These are phyloP conservation scores for Auricularia sp. DNA, from an alignment of 768 basidiomycete genomes.

Conservation along the genomic window DNA sequence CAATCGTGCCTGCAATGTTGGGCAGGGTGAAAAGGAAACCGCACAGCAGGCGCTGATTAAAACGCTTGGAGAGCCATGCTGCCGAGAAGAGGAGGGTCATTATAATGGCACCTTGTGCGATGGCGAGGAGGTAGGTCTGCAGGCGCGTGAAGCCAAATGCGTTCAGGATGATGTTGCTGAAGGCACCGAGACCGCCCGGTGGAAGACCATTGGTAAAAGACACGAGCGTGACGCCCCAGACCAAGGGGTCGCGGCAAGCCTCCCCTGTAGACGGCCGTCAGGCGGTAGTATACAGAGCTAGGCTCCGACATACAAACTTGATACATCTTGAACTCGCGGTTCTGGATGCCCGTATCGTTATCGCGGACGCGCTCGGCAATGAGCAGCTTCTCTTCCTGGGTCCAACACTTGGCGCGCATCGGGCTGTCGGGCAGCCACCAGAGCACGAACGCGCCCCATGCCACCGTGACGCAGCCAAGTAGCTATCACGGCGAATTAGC, in stretches of 20 bases:
- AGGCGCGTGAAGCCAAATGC: slow-evolving; percentile 37
- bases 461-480: slow-evolving; percentile 34
- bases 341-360: slow-evolving; percentile 44
- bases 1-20: slow-evolving; percentile 40
- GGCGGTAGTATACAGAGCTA: no score
- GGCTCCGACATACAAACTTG: slow-evolving; percentile 8
- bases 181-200: slow-evolving; percentile 39
- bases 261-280: slow-evolving; percentile 21
- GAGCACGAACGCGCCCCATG: slow-evolving; percentile 37
- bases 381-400: slow-evolving; percentile 34
- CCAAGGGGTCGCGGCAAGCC: slow-evolving; percentile 34
- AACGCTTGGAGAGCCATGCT: slow-evolving; percentile 31
- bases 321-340: slow-evolving; percentile 34
- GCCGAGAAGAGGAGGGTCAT: slow-evolving; percentile 35
- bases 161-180: slow-evolving; percentile 42
- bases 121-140: slow-evolving; percentile 42
- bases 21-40: slow-evolving; percentile 38
- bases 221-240: slow-evolving; percentile 37
- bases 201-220: slow-evolving; percentile 39
- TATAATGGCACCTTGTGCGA: slow-evolving; percentile 25
- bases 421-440: slow-evolving; percentile 44
- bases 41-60: slow-evolving; percentile 35
- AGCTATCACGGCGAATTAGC: slow-evolving; percentile 16
- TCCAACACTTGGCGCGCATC: slow-evolving; percentile 38
- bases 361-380: slow-evolving; percentile 41